phyloP scores from a whole-genome alignment of 2,329 filamentous ascomycete species.

The Aspergillus pseudoglaucus region DNA sequence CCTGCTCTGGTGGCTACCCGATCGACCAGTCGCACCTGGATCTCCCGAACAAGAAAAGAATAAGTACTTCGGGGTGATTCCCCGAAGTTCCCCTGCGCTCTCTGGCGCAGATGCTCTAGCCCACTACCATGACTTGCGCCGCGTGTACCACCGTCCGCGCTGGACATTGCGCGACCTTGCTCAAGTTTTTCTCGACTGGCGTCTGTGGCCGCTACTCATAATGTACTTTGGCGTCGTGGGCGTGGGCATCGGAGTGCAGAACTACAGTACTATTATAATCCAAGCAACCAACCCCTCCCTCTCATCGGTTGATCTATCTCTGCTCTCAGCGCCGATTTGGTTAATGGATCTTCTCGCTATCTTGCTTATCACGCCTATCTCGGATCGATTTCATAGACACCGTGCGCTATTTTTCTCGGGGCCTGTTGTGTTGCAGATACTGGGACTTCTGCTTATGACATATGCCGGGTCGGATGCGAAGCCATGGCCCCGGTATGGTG shows the following conservation, averaged over 20 bases:
- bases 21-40: slow-evolving; percentile 67
- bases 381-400: slow-evolving; percentile 75
- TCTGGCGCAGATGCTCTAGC: slow-evolving; percentile 69
- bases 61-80: slow-evolving; percentile 55
- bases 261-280: slow-evolving; percentile 84
- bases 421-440: slow-evolving; percentile 71
- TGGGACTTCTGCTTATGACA: slow-evolving; percentile 70
- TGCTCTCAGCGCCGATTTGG: slow-evolving; percentile 89
- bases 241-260: slow-evolving; percentile 82
- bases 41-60: slow-evolving; percentile 4
- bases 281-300: slow-evolving; percentile 67
- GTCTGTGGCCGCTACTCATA: slow-evolving; percentile 74
- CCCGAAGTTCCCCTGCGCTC: slow-evolving; percentile 63
- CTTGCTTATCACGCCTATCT: slow-evolving; percentile 74
- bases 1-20: slow-evolving; percentile 85
- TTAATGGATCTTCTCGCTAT: slow-evolving; percentile 88
- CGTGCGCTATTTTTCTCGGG: slow-evolving; percentile 75
- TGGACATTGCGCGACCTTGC: slow-evolving; percentile 69
- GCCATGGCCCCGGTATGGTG: slow-evolving; percentile 79
- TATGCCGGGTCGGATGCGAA: slow-evolving; percentile 57
- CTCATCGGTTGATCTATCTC: slow-evolving; percentile 66
- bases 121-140: slow-evolving; percentile 74
- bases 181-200: slow-evolving; percentile 73
- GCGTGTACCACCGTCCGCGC: slow-evolving; percentile 68
- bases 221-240: slow-evolving; percentile 97